These are phyloP conservation scores for Backusella circina DNA, from an alignment of 192 early-diverging fungal genomes.

Conservation along the genomic window DNA sequence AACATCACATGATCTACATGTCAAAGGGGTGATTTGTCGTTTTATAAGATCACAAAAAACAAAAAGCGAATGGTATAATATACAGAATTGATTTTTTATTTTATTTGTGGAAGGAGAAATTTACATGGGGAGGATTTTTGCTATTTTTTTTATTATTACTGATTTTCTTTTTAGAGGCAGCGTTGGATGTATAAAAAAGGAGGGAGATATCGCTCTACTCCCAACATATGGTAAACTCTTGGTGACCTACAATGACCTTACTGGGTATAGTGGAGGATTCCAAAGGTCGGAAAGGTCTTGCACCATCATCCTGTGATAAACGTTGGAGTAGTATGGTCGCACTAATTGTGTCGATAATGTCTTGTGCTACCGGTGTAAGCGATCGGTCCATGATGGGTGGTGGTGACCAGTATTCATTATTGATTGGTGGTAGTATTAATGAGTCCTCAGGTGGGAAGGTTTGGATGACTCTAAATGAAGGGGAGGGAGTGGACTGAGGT, in stretches of 20 bases:
- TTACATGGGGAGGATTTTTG: not conserved
- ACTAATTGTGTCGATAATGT: conserved; percentile 29
- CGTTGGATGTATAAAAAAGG: not conserved
- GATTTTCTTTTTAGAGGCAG: not conserved
- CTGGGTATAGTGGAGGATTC: conserved; percentile 21
- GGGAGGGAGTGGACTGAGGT: conserved; percentile 7
- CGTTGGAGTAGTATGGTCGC: conserved; percentile 38
- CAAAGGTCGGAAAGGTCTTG: conserved; percentile 31
- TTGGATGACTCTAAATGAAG: conserved; percentile 27
- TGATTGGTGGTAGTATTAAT: not conserved
- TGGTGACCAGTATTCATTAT: not conserved
- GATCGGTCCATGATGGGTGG: conserved; percentile 1
- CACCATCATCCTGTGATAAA: conserved; percentile 47
- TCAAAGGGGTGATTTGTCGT: not conserved
- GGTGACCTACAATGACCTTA: conserved; percentile 25
- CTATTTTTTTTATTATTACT: not conserved
- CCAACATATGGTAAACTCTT: conserved; percentile 26
- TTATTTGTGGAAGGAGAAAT: not conserved
- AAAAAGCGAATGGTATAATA: not conserved
- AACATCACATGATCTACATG: conserved; percentile 1
- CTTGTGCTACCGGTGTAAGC: conserved; percentile 13
- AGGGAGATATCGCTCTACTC: conserved; percentile 6
- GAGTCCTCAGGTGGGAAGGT: conserved; percentile 20
- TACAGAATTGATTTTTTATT: not conserved
- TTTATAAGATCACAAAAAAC: not conserved